phyloP scores from a whole-genome alignment of 129 eudicot species.

The Solidago caesia region DNA sequence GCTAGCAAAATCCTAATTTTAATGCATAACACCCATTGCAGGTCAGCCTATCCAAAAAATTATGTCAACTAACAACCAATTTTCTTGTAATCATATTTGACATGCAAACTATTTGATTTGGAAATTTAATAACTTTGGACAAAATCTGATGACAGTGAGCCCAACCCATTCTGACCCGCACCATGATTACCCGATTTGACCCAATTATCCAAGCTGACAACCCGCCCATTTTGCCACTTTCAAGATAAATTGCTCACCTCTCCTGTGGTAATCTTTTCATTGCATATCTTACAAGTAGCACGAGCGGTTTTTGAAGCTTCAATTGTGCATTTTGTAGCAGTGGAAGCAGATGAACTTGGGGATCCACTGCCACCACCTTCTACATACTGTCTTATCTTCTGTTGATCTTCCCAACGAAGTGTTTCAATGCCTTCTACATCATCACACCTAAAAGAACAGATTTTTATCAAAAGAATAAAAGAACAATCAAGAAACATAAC shows the following conservation, averaged over 20 bases:
- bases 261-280: conserved; percentile 72
- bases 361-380: conserved; percentile 52
- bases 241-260: conserved; percentile 45
- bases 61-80: no score
- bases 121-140: no score
- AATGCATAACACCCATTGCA: no score
- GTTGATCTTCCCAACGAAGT: conserved; percentile 98
- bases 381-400: conserved; percentile 65
- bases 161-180: background rate
- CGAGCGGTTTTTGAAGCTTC: conserved; percentile 75
- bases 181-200: background rate
- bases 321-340: conserved; percentile 44
- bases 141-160: no score
- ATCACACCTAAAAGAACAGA: conserved; percentile 49
- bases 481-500: conserved; percentile 1
- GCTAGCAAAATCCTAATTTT: no score
- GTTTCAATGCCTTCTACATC: conserved; percentile 88
- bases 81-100: background rate
- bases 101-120: background rate
- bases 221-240: conserved; percentile 4
- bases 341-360: conserved; percentile 31
- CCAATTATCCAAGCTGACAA: background rate
- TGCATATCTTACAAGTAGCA: conserved; percentile 80
- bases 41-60: no score
- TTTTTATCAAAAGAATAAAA: background rate